These are phyloP conservation scores for Oxyria digyna DNA, from an alignment of 148 eudicot genomes.

Conservation along the genomic window DNA sequence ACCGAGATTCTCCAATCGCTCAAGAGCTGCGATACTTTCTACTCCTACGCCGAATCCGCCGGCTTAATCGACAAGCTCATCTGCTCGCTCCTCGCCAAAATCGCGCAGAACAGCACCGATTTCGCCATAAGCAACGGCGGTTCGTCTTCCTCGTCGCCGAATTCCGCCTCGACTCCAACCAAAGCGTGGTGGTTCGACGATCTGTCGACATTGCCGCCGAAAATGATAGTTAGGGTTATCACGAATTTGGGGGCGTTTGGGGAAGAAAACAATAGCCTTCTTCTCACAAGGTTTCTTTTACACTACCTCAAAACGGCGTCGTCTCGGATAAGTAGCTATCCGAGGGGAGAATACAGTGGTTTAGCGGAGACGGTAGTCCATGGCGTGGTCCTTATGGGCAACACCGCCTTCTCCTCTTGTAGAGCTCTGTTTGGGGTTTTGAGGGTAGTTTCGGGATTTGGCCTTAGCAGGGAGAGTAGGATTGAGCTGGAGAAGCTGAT, in stretches of 20 bases:
- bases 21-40: conserved; percentile 33
- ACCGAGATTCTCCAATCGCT: conserved; percentile 33
- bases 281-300: conserved; percentile 57
- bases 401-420: conserved; percentile 51
- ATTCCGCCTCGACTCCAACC: conserved; percentile 8
- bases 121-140: conserved; percentile 12
- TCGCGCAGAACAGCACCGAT: conserved; percentile 51
- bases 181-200: conserved; percentile 78
- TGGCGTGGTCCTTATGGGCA: conserved; percentile 49
- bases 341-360: conserved; percentile 29
- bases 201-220: conserved; percentile 41
- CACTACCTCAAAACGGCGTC: conserved; percentile 49
- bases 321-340: not conserved
- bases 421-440: conserved; percentile 48
- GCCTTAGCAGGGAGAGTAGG: conserved; percentile 33
- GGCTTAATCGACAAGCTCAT: conserved; percentile 48
- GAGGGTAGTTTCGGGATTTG: conserved; percentile 39
- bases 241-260: conserved; percentile 46
- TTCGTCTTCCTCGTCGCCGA: conserved; percentile 58
- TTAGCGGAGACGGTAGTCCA: conserved; percentile 54
- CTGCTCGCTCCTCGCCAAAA: conserved; percentile 40
- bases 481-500: conserved; percentile 45
- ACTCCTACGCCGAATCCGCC: conserved; percentile 31
- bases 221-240: conserved; percentile 38
- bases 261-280: conserved; percentile 40